Percentiles rank a stretch among this genome's conserved stretches.
These are phyloP conservation scores for Candida gorgasii DNA, from an alignment of 805 yeast genomes.

Conservation along the genomic window DNA sequence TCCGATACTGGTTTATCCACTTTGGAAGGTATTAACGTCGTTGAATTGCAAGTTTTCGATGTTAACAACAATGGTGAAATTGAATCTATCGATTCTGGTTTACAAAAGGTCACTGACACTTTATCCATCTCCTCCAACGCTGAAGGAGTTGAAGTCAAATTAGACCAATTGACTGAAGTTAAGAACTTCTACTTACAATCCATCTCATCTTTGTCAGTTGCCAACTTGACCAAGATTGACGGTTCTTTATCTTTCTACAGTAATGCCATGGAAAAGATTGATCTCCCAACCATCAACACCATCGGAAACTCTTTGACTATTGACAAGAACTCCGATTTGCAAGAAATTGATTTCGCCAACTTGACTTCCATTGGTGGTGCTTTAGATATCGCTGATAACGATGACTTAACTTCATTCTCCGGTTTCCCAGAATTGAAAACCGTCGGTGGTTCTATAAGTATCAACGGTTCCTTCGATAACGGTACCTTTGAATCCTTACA, in stretches of 20 bases:
- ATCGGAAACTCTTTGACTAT: slow-evolving; percentile 85
- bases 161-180: slow-evolving; percentile 77
- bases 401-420: slow-evolving; percentile 59
- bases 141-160: slow-evolving; percentile 64
- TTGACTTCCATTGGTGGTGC: slow-evolving; percentile 89
- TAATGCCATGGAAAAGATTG: slow-evolving; percentile 62
- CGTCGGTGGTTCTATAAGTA: slow-evolving; percentile 85
- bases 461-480: slow-evolving; percentile 77
- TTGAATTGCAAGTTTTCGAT: slow-evolving; percentile 54
- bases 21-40: slow-evolving; percentile 64
- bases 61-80: slow-evolving; percentile 90
- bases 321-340: slow-evolving; percentile 70
- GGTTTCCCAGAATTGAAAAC: slow-evolving; percentile 74
- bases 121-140: slow-evolving; percentile 87
- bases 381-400: slow-evolving; percentile 84
- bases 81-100: slow-evolving; percentile 67
- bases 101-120: slow-evolving; percentile 70
- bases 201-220: slow-evolving; percentile 70
- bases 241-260: slow-evolving; percentile 79
- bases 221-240: slow-evolving; percentile 69
- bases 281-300: slow-evolving; percentile 52
- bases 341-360: slow-evolving; percentile 64
- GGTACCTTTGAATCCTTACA: slow-evolving; percentile 73
- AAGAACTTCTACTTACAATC: slow-evolving; percentile 85
- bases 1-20: slow-evolving; percentile 73